These are phyloP conservation scores for Sporobolus alterniflorus DNA, from an alignment of 202 grass and related monocot species.

Conservation along the genomic window DNA sequence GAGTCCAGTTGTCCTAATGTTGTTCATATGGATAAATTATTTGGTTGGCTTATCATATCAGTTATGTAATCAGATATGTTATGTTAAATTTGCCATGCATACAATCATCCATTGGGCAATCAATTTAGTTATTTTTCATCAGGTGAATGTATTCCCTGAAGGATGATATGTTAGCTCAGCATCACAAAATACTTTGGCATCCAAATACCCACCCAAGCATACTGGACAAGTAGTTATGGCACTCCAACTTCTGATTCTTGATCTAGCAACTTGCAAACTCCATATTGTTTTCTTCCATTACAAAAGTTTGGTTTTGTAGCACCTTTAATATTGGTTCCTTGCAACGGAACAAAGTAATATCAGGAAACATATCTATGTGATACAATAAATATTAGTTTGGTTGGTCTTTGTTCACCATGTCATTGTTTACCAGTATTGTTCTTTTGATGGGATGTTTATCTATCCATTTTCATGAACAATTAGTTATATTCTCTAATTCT, in stretches of 20 bases:
- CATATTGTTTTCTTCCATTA: not conserved
- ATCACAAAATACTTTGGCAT: not conserved
- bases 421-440: constrained; percentile 8
- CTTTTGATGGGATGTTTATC: constrained; percentile 7
- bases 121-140: not conserved
- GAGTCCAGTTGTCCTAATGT: not conserved
- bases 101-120: not conserved
- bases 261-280: not conserved
- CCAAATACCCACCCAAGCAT: not conserved
- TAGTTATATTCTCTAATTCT: not conserved
- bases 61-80: not conserved
- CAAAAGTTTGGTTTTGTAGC: not conserved
- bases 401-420: not conserved
- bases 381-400: not conserved
- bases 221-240: not conserved
- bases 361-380: not conserved
- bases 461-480: constrained; percentile 6
- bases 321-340: constrained; percentile 17
- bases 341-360: not conserved
- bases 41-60: not conserved
- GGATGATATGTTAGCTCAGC: not conserved
- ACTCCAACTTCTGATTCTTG: not conserved
- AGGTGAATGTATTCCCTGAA: not conserved
- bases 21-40: not conserved
- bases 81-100: not conserved